These are phyloP conservation scores for Tephrocybe sp. DNA, from an alignment of 768 basidiomycete genomes.

Conservation along the genomic window DNA sequence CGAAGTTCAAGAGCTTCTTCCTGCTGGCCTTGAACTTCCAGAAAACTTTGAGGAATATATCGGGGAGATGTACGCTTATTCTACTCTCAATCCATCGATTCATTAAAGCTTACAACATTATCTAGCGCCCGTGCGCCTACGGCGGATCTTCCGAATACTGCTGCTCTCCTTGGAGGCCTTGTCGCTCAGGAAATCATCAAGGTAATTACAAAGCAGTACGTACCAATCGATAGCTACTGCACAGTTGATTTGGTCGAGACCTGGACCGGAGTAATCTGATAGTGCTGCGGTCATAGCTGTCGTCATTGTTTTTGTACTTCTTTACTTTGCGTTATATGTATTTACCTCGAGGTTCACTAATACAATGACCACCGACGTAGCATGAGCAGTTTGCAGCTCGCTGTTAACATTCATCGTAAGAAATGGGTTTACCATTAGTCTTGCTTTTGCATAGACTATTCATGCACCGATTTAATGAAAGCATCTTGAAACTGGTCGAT, in stretches of 20 bases:
- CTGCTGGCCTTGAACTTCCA: conserved; percentile 46
- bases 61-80: conserved; percentile 71
- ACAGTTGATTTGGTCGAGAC: conserved; percentile 82
- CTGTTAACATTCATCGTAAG: too few relatives aligned
- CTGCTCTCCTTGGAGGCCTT: conserved; percentile 90
- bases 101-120: conserved; percentile 12
- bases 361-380: too few relatives aligned
- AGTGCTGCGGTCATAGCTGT: too few relatives aligned
- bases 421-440: too few relatives aligned
- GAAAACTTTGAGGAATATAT: conserved; percentile 57
- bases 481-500: too few relatives aligned
- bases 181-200: conserved; percentile 98
- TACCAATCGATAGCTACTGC: conserved; percentile 84
- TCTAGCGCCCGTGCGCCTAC: conserved; percentile 73
- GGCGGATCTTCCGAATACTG: conserved; percentile 89
- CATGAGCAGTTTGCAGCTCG: too few relatives aligned
- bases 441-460: too few relatives aligned
- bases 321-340: neutral
- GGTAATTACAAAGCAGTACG: conserved; percentile 93
- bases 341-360: neutral
- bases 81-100: neutral
- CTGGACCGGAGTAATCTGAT: conserved; percentile 60
- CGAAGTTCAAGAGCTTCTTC: conserved; percentile 49
- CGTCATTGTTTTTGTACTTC: conserved; percentile 1
- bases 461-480: too few relatives aligned